A percentile compares a stretch with the other conserved stretches of the same genome.
Conservation (phyloP, 2,329 filamentous ascomycete species). For the Alternaria atra region DNA sequence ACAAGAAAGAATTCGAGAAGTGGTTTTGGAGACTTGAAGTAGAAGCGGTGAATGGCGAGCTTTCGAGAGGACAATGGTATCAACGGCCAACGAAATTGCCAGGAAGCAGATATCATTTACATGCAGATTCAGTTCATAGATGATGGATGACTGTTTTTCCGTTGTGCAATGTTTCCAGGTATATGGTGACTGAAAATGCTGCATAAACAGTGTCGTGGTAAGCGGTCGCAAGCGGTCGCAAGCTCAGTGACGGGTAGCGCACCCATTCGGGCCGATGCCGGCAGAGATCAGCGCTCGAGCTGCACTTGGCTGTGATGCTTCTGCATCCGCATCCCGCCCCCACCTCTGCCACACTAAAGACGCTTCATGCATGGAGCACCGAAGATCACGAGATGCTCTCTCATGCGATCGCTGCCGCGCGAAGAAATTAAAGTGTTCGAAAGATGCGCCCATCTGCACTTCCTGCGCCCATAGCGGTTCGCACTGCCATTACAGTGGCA, state of each 20-base stretch:
- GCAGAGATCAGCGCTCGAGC: conserved; percentile 9
- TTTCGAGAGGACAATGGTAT: background rate
- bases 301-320: conserved; percentile 8
- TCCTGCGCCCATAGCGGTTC: conserved; percentile 30
- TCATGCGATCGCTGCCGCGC: conserved; percentile 37
- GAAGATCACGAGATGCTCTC: conserved; percentile 26
- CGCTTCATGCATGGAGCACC: conserved; percentile 35
- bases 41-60: background rate
- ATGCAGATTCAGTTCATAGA: background rate
- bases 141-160: background rate
- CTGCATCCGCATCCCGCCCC: conserved; percentile 16
- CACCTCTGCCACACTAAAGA: conserved; percentile 17
- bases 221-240: background rate
- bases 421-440: conserved; percentile 42
- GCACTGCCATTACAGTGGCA: conserved; percentile 36
- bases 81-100: background rate
- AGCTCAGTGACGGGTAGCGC: background rate
- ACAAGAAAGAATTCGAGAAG: background rate
- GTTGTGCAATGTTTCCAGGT: background rate
- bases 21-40: conserved; percentile 6
- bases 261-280: conserved; percentile 8
- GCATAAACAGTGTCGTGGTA: background rate
- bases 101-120: background rate
- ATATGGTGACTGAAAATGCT: conserved; percentile 4
- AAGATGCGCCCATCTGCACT: conserved; percentile 32